These are phyloP conservation scores for Nitzschia putrida DNA, from an alignment of 108 stramenopile genomes.

Conservation along the genomic window DNA sequence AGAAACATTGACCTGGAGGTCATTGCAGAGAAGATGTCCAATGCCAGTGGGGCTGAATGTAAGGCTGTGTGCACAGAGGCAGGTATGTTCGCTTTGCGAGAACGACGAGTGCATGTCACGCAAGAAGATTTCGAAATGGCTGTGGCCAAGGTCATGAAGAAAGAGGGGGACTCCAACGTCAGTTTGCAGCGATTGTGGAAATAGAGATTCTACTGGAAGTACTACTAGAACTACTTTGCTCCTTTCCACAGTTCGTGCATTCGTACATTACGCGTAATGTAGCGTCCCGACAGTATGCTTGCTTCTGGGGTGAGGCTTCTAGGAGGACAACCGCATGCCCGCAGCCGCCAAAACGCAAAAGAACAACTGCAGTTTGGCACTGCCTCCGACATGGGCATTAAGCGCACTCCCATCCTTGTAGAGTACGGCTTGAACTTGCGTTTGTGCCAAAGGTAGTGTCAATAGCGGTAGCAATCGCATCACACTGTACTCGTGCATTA, in stretches of 20 bases:
- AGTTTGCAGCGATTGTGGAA: slow-evolving; percentile 97
- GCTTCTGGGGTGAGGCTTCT: background rate
- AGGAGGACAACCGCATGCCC: slow-evolving; percentile 19
- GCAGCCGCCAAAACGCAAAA: slow-evolving; percentile 71
- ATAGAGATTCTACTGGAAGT: slow-evolving; percentile 48
- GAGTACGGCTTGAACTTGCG: slow-evolving; percentile 55
- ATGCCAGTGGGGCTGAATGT: slow-evolving; percentile 97
- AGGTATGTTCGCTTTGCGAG: slow-evolving; percentile 99
- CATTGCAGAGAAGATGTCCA: slow-evolving; percentile 95
- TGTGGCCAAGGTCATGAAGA: slow-evolving; percentile 99
- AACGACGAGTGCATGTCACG: slow-evolving; percentile 98
- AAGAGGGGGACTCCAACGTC: slow-evolving; percentile 95
- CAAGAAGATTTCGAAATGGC: slow-evolving; percentile 99
- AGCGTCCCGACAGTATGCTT: too few relatives aligned
- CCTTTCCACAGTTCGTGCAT: too few relatives aligned
- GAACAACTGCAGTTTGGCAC: slow-evolving; percentile 74
- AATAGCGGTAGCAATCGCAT: slow-evolving; percentile 54
- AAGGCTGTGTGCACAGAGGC: slow-evolving; percentile 99
- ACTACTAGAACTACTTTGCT: background rate
- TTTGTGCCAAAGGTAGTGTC: slow-evolving; percentile 61
- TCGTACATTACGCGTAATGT: too few relatives aligned
- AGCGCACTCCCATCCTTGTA: slow-evolving; percentile 72
- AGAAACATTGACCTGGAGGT: slow-evolving; percentile 91
- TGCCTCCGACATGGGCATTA: slow-evolving; percentile 82
- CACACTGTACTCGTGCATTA: slow-evolving; percentile 17